A percentile compares a stretch with the other conserved stretches of the same genome.
Conservation (phyloP, 1,284 basidiomycete species). For the Moesziomyces sp. region DNA sequence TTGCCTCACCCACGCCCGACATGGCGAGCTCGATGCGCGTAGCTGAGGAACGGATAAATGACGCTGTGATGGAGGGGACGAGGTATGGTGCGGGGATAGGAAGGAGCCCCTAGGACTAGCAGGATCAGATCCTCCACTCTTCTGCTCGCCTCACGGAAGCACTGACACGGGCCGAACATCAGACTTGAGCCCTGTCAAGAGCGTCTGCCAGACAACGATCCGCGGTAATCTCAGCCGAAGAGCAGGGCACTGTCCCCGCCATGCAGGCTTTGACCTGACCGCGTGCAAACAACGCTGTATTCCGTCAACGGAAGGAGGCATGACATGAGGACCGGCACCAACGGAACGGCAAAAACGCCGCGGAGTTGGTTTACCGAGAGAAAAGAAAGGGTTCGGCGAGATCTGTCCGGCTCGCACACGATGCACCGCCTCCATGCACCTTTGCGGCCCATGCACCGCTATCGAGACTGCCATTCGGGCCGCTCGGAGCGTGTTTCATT, state of each 20-base stretch:
- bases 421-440: background rate
- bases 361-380: slow-evolving; percentile 1
- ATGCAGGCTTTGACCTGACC: no score
- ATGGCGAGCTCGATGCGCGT: background rate
- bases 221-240: no score
- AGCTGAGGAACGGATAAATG: background rate
- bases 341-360: slow-evolving; percentile 1
- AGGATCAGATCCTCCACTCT: no score
- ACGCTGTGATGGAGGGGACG: background rate
- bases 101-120: no score
- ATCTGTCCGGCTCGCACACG: background rate
- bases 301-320: background rate
- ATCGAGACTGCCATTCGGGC: no score
- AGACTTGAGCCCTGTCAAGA: no score
- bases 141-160: no score
- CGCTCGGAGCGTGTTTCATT: no score
- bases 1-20: slow-evolving; percentile 16
- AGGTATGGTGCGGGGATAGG: background rate
- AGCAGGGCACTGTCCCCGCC: no score
- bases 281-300: background rate
- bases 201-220: no score
- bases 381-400: background rate
- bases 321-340: background rate
- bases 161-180: no score
- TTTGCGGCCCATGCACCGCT: background rate